Base-by-base conservation (phyloP, 2,329 filamentous ascomycete species). In the Aspergillus alliaceus region DNA sequence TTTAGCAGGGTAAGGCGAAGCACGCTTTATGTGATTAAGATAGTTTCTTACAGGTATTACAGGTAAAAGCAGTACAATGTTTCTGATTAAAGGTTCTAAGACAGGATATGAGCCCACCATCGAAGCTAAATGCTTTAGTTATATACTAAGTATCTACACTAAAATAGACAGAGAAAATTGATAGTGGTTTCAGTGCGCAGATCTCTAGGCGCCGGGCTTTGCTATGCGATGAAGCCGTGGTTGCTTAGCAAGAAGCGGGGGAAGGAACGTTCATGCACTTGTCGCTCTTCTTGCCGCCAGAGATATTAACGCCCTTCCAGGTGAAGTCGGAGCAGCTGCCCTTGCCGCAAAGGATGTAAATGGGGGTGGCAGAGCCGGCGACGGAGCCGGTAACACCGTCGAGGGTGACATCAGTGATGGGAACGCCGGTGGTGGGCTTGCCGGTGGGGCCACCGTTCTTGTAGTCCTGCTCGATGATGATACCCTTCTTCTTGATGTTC, bases 401-500 rank as follows among this genome's bases (percentile, higher is more conserved):
- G 31, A 79, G 56, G 2, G 68, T 76, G 25, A 80, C 58, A 34
- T 71, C 74, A 2, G 69, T 72, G 67, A 79, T 78, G 39, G 74
- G 74, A 34, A 79, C 68, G 14, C 75, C 76, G 31, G 59, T 70
- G 42, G 74, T 72, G 7, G 74, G 71, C 6, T 53, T 69, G 18
- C 74, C 75, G 15, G 72, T 76, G 2, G 74, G 75, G 40, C 75
- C 75, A 49, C 79, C 78, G 61, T 79, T 79, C 65, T 79, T 71
- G 64, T 85, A 86, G 67, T 85, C 82, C 73, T 87, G 84, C 69
- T 86, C 75, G 57, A 87, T 79, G 51, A 85, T 75, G 57, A 86
- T 80, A 44, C 80, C 83, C 66, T 85, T 84, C 22, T 79, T 72
- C 47, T 79, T 69, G 64, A 85, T 84, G 40, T 71, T 69, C 39